Evolutionary conservation across 2,329 filamentous ascomycete genomes (phyloP), one percentile per base, ranked within the genome.

Genomic region (Colletotrichum incanum): DNA sequence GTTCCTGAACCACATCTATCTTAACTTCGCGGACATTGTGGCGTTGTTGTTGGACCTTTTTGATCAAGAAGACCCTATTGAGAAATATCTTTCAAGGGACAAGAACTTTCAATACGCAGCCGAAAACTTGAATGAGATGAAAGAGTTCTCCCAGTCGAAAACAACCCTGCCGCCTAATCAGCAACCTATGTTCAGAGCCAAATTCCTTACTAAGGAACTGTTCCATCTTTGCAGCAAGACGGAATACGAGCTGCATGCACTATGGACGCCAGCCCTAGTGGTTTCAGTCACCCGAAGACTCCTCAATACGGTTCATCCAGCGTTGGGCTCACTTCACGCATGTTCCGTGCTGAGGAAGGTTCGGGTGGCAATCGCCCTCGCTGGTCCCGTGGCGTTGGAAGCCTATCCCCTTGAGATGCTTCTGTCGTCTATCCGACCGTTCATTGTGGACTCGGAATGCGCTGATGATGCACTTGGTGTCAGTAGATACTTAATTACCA

Each of bases 401-500:
- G 93, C 93, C 0, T 98, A 98, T 78, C 93, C 94, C 14, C 81
- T 98, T 18, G 94, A 99, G 80, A 96, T 98, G 93, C 86, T 97
- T 0, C 86, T 99, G 1, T 93, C 95, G 77, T 92, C 93, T 1
- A 86, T 98, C 26, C 88, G 93, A 12, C 91, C 91, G 0, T 97
- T 95, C 75, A 85, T 98, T 7, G 92, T 92, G 1, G 93, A 98
- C 76, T 88, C 92, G 0, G 93, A 97, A 78, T 98, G 96, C 80
- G 93, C 95, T 12, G 94, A 98, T 78, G 96, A 99, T 83, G 92
- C 94, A 1, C 87, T 98, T 55, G 96, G 95, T 0, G 89, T 99
- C 43, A 91, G 93, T 72, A 93, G 94, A 80, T 98, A 97, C 81
- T 87, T 99, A 1, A 86, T 98, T 18, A 85, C 89, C 7, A 88